Evolutionary conservation across 768 basidiomycete genomes (phyloP).

Genomic region (Mrakia gelida): DNA sequence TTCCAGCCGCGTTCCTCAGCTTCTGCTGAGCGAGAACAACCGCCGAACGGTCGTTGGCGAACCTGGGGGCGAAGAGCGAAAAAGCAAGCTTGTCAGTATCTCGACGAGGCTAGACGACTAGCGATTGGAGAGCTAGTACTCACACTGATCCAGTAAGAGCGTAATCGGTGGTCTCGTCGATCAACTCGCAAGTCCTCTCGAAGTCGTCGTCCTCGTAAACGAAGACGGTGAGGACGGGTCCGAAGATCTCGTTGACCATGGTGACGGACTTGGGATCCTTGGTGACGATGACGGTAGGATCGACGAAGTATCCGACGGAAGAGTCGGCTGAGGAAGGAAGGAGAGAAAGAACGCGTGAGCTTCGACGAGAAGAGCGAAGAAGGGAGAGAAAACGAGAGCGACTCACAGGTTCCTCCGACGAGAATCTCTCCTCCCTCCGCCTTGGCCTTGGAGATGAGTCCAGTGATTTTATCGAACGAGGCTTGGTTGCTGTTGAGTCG

Average conservation of each 20-base stretch:
- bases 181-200: constrained; percentile 77
- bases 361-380: neutral
- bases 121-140: neutral
- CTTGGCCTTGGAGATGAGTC: constrained; percentile 81
- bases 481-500: constrained; percentile 58
- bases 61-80: constrained; percentile 41
- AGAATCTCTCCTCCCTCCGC: constrained; percentile 83
- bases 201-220: constrained; percentile 83
- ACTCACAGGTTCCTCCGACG: constrained; percentile 70
- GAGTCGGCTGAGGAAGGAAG: constrained; percentile 58
- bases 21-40: constrained; percentile 73
- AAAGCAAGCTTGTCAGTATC: neutral
- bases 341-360: neutral
- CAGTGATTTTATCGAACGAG: constrained; percentile 81
- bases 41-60: constrained; percentile 73
- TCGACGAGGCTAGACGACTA: neutral
- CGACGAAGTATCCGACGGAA: constrained; percentile 86
- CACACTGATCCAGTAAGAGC: constrained; percentile 85
- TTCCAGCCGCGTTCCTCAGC: constrained; percentile 87
- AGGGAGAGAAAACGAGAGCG: neutral
- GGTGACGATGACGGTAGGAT: constrained; percentile 89
- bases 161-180: constrained; percentile 81
- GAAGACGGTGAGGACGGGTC: constrained; percentile 68
- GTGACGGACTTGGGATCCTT: constrained; percentile 67
- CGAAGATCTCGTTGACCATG: constrained; percentile 94